phyloP scores from a whole-genome alignment of 2,329 filamentous ascomycete species.

The Nemania diffusa region DNA sequence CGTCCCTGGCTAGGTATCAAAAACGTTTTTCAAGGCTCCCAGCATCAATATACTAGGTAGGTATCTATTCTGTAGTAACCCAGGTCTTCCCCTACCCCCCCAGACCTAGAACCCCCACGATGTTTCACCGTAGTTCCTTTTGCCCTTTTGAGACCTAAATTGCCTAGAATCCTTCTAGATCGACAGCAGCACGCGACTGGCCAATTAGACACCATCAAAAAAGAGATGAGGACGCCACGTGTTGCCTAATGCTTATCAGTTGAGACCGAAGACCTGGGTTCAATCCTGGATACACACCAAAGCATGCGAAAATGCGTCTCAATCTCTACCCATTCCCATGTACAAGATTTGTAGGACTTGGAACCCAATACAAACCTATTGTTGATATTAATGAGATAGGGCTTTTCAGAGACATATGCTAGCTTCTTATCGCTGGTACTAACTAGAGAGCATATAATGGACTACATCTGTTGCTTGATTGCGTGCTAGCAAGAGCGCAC shows the following conservation, averaged over 20 bases:
- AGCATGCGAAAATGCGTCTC: no score
- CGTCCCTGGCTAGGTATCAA: background rate
- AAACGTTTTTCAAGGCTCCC: background rate
- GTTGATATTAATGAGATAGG: background rate
- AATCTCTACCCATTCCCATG: background rate
- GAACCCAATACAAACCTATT: conserved; percentile 2
- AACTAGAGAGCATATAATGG: background rate
- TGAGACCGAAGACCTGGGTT: conserved; percentile 9
- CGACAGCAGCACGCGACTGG: conserved; percentile 31
- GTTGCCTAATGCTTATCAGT: conserved; percentile 39
- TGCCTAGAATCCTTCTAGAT: conserved; percentile 47
- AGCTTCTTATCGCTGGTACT: background rate
- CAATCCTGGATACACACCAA: conserved; percentile 14
- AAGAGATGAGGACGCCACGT: conserved; percentile 25
- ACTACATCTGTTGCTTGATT: background rate
- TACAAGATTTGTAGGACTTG: conserved; percentile 1
- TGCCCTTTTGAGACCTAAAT: conserved; percentile 35
- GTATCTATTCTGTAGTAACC: background rate
- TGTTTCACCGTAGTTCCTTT: conserved; percentile 37
- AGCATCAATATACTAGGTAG: background rate
- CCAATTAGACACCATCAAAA: conserved; percentile 34
- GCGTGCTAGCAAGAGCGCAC: background rate
- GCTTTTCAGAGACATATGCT: background rate
- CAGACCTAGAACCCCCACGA: conserved; percentile 32
- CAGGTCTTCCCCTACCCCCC: background rate